Evolutionary conservation across 108 stramenopile genomes (phyloP).

Genomic region (Nitzschia inconspicua): DNA sequence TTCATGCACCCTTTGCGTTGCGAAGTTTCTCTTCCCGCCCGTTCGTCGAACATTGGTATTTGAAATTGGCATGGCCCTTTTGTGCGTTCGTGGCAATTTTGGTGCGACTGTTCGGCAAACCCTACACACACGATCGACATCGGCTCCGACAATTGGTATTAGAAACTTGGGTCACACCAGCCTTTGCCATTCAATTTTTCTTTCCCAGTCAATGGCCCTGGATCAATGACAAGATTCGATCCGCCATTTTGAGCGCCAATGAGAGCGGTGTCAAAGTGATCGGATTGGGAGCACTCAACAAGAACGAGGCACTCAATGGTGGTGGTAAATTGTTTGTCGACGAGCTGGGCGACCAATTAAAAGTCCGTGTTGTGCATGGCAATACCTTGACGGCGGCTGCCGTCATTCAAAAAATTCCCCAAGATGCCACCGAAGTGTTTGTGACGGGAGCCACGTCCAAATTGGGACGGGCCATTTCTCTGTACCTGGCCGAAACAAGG

Average conservation of each 20-base stretch:
- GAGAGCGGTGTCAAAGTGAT: conserved; percentile 10
- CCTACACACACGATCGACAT: conserved; percentile 12
- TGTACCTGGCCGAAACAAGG: conserved; percentile 21
- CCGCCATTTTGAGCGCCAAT: conserved; percentile 12
- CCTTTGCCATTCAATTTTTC: conserved; percentile 24
- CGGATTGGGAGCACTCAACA: conserved; percentile 23
- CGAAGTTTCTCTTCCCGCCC: conserved; percentile 19
- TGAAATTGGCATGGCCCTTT: conserved; percentile 9
- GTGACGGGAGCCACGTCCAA: conserved; percentile 24
- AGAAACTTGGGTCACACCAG: conserved; percentile 25
- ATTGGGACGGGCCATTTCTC: conserved; percentile 15
- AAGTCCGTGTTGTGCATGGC: conserved; percentile 18
- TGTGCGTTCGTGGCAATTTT: conserved; percentile 3
- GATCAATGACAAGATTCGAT: conserved; percentile 22
- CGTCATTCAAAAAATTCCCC: conserved; percentile 14
- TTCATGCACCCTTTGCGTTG: conserved; percentile 20
- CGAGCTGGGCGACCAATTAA: conserved; percentile 5
- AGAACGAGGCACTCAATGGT: conserved; percentile 24
- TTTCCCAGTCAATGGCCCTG: conserved; percentile 17
- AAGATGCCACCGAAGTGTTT: conserved; percentile 24
- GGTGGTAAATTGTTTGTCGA: conserved; percentile 22
- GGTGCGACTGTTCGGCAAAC: conserved; percentile 2
- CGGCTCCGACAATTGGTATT: conserved; percentile 12
- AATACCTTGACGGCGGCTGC: conserved; percentile 25
- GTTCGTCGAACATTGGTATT: conserved; percentile 14